A percentile compares a stretch with the other conserved stretches of the same genome.
Evolutionary conservation across 2,329 filamentous ascomycete genomes (phyloP).

Genomic region (Cladophialophora psammophila): DNA sequence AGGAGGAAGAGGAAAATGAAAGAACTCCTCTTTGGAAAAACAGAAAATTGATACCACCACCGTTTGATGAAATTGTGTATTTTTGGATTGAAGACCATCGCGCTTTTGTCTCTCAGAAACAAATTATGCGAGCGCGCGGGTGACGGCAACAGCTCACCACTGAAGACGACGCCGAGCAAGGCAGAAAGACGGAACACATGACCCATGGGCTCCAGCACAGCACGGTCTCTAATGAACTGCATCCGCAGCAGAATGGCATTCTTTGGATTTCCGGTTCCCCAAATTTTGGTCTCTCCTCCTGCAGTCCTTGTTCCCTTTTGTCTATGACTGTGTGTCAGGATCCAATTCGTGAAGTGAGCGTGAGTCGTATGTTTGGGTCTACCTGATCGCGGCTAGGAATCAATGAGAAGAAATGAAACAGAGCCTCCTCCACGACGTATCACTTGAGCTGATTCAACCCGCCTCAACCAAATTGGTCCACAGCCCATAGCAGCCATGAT

Average conservation of each 20-base stretch:
- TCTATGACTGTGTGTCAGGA: not conserved
- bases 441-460: not conserved
- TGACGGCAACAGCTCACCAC: slow-evolving; percentile 2
- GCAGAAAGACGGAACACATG: not conserved
- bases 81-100: not conserved
- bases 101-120: not conserved
- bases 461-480: not conserved
- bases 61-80: slow-evolving; percentile 9
- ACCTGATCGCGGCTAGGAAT: not conserved
- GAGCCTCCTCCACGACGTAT: not conserved
- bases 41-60: slow-evolving; percentile 12
- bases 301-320: not conserved
- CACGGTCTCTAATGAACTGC: not conserved
- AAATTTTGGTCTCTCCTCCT: not conserved
- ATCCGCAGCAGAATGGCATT: slow-evolving; percentile 1
- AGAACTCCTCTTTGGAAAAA: not conserved
- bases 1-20: not conserved
- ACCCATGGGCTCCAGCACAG: not conserved
- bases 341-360: not conserved
- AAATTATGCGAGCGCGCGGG: not conserved
- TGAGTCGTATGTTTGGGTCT: not conserved
- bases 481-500: not conserved
- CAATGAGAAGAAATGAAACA: not conserved
- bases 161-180: not conserved
- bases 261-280: not conserved